Conservation (phyloP, 2,329 filamentous ascomycete genomes). For the Penicillium thymicola region DNA sequence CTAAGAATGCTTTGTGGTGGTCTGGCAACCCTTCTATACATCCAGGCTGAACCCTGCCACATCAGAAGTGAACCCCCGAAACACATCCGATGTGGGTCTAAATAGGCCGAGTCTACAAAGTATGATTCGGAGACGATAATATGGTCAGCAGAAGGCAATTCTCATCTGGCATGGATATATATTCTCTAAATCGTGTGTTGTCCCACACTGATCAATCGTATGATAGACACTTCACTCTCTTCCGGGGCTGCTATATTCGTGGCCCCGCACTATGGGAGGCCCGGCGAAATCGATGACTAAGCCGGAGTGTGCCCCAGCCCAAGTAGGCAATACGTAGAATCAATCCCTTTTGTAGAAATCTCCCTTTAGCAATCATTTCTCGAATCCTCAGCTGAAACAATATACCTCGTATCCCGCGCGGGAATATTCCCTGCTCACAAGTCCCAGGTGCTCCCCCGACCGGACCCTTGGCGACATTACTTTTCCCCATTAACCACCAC, state of each 20-base stretch:
- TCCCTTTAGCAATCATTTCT: not conserved
- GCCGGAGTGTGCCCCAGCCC: not conserved
- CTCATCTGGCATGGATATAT: not conserved
- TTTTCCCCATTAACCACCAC: not conserved
- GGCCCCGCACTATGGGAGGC: not conserved
- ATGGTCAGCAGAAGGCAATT: not conserved
- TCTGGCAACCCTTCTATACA: not conserved
- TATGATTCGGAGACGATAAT: not conserved
- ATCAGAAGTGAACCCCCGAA: not conserved
- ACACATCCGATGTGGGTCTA: constrained; percentile 13
- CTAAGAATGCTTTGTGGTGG: not conserved
- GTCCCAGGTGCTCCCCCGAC: not conserved
- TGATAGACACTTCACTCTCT: not conserved
- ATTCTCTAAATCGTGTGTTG: not conserved
- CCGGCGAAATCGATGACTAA: constrained; percentile 15
- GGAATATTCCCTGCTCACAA: not conserved
- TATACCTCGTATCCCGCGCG: not conserved
- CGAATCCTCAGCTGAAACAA: not conserved
- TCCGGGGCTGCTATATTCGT: not conserved
- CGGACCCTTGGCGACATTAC: constrained; percentile 2
- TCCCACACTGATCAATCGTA: not conserved
- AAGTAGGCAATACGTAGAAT: not conserved
- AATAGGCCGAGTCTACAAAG: not conserved
- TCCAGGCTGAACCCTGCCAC: not conserved
- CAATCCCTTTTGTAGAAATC: not conserved